Evolutionary conservation across 257 asterid genomes (phyloP).

Genomic region (Penstemon barbatus): DNA sequence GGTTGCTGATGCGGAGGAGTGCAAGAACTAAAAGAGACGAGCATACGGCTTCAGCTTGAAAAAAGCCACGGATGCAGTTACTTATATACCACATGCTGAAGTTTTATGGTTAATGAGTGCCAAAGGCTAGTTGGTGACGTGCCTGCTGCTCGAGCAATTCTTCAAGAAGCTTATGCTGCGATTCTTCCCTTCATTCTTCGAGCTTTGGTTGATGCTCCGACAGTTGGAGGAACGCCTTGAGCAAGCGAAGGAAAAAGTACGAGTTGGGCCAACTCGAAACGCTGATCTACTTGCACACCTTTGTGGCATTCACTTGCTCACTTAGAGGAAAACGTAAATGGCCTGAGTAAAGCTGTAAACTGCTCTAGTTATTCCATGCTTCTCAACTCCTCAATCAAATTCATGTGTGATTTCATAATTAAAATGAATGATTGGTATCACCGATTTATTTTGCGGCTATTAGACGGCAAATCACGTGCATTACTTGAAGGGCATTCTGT

Average conservation of each 20-base stretch:
- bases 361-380: too few relatives aligned
- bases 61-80: constrained; percentile 95
- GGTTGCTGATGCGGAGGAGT: constrained; percentile 98
- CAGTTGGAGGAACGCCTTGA: constrained; percentile 87
- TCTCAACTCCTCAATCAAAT: too few relatives aligned
- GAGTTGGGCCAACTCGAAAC: constrained; percentile 59
- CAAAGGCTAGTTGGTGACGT: constrained; percentile 98
- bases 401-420: too few relatives aligned
- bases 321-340: constrained; percentile 72
- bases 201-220: constrained; percentile 89
- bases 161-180: constrained; percentile 93
- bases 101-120: constrained; percentile 97
- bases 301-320: constrained; percentile 85
- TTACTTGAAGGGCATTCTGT: too few relatives aligned
- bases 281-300: constrained; percentile 66
- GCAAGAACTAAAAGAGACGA: constrained; percentile 65
- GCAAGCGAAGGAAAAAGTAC: constrained; percentile 57
- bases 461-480: too few relatives aligned
- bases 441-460: too few relatives aligned
- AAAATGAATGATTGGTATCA: too few relatives aligned
- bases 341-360: constrained; percentile 54
- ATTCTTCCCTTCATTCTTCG: constrained; percentile 77
- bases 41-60: constrained; percentile 98
- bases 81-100: constrained; percentile 85
- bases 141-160: constrained; percentile 90